Base-by-base conservation (phyloP, 495 filamentous ascomycete genomes). In the Talaromyces adpressus region DNA sequence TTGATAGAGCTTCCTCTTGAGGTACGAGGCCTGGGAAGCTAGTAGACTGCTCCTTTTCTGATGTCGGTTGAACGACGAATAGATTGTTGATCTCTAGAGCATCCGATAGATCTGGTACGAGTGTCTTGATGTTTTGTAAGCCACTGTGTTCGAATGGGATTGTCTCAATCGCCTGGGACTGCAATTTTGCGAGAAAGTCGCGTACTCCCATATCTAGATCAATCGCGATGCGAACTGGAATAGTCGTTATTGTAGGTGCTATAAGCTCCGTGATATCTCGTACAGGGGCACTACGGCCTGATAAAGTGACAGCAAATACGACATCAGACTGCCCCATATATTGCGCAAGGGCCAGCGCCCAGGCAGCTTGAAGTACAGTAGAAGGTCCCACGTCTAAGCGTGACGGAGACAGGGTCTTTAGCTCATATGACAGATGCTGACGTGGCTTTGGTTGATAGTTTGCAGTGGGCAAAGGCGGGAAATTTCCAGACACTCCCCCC, bases 241-340 rank as follows among this genome's bases (percentile, higher is more conserved):
- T 72, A 0, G 86, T 88, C 0, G 84, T 78, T 54, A 89, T 82
- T 56, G 83, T 83, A 11, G 71, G 67, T 5, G 62, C 69, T 0
- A 59, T 22, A 5, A 69, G 61, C 0, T 58, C 18, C n/a, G 64
- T 58, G 25, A 69, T 67, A 14, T 62, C 65, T n/a, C 23, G 9
- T 1, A 71, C 53, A 0, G 63, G 58, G 9, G 65, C 65, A 8
- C 16, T 47, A 6, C 69, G 65, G 1, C 68, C 68, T 18, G 34
- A 72, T n/a, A 77, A 45, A 7, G 72, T 76, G n/a, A 68, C 69
- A 3, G 77, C 78, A 64, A 75, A 79, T 8, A 77, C 65, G 5
- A 77, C 70, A 27, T 72, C 71, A 4, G 70, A 58, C 4, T 67
- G 65, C 6, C 57, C 62, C 16, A 66, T 70, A 41, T 75, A 71